These are phyloP conservation scores for Boletus barrowsii DNA, from an alignment of 768 basidiomycete genomes.

Conservation along the genomic window DNA sequence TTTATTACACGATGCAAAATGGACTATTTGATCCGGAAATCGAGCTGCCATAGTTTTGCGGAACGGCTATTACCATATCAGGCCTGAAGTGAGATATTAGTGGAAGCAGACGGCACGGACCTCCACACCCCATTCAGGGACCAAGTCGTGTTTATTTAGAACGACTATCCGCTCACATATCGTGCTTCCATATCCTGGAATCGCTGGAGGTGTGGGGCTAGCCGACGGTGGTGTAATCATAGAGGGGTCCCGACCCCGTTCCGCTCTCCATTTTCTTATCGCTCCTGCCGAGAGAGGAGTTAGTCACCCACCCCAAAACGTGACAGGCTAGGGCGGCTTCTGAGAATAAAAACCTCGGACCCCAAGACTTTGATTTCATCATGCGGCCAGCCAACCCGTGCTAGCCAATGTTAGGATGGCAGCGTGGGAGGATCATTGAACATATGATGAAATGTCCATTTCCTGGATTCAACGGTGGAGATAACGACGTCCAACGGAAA, in stretches of 20 bases:
- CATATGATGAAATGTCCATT: conserved; percentile 19
- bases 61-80: conserved; percentile 55
- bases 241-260: conserved; percentile 57
- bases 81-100: neutral
- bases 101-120: conserved; percentile 38
- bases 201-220: neutral
- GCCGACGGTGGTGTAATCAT: conserved; percentile 37
- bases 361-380: conserved; percentile 12
- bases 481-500: neutral
- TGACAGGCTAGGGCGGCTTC: conserved; percentile 5
- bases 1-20: conserved; percentile 73
- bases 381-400: conserved; percentile 8
- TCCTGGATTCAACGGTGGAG: conserved; percentile 5
- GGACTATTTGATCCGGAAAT: conserved; percentile 64
- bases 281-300: conserved; percentile 43
- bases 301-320: conserved; percentile 17
- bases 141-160: conserved; percentile 90
- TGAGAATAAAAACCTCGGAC: conserved; percentile 11
- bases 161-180: conserved; percentile 86
- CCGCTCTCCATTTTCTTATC: conserved; percentile 64
- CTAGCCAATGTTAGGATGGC: conserved; percentile 11
- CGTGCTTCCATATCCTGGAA: conserved; percentile 25
- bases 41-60: conserved; percentile 64
- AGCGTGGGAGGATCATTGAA: conserved; percentile 21
- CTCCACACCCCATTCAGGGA: conserved; percentile 83